phyloP scores from a whole-genome alignment of 2,329 filamentous ascomycete species.

The Diaporthe sp. region DNA sequence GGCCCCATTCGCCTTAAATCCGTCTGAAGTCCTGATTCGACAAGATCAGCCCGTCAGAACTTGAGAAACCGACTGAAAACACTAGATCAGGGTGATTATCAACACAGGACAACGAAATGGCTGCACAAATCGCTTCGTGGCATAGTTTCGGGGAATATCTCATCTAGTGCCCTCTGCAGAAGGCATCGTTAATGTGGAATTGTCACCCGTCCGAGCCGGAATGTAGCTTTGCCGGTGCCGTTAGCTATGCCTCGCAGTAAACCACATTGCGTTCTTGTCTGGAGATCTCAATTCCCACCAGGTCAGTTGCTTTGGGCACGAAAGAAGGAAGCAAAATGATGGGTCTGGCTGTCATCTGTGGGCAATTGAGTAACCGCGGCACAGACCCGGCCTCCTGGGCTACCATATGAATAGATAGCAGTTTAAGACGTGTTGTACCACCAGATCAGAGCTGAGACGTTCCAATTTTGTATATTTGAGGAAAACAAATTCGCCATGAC shows the following conservation, averaged over 20 bases:
- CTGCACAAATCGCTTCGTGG: slow-evolving; percentile 1
- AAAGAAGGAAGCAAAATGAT: neutral
- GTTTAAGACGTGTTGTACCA: no score
- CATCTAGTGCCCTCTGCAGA: neutral
- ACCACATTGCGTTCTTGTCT: neutral
- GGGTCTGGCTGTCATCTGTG: neutral
- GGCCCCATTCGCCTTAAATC: slow-evolving; percentile 18
- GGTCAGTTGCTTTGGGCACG: neutral
- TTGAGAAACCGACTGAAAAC: slow-evolving; percentile 26
- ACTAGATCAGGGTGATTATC: slow-evolving; percentile 5
- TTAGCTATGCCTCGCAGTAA: neutral
- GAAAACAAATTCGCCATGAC: no score
- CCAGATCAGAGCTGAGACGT: no score
- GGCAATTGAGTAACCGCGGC: neutral
- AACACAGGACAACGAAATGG: neutral
- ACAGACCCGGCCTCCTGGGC: no score
- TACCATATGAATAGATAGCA: no score
- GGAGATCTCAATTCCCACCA: neutral
- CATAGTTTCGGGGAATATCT: neutral
- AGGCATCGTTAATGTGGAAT: neutral
- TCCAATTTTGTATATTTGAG: no score
- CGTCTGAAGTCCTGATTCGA: slow-evolving; percentile 23
- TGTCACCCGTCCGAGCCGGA: slow-evolving; percentile 7
- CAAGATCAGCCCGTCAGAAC: slow-evolving; percentile 18
- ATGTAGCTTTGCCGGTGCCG: slow-evolving; percentile 1